Evolutionary conservation across 768 basidiomycete species (phyloP).

Genomic region (Tulasnella sp.): DNA sequence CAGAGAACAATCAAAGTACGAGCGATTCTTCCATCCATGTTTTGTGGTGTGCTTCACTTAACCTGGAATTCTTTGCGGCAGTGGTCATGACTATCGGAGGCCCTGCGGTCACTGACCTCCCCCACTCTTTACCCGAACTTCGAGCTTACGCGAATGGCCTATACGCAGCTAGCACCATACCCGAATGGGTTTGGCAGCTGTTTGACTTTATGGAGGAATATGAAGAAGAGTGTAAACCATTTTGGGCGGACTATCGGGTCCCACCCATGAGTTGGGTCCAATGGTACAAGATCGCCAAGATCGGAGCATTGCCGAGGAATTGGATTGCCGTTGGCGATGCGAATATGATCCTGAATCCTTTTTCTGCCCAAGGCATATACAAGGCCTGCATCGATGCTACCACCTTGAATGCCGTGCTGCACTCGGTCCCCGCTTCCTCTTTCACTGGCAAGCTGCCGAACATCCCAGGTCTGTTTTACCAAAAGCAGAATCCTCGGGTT

Average conservation of each 20-base stretch:
- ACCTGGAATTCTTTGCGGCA: not conserved
- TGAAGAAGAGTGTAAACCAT: constrained; percentile 6
- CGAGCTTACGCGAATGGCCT: not conserved
- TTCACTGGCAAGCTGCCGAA: not conserved
- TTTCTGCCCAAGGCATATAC: not conserved
- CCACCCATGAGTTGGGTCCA: not conserved
- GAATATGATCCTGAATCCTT: not conserved
- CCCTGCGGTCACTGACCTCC: not conserved
- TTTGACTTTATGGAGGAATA: constrained; percentile 12
- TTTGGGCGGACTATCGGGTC: not conserved
- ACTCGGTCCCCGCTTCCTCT: not conserved
- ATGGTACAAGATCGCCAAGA: not conserved
- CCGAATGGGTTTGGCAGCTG: not conserved
- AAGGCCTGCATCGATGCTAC: not conserved
- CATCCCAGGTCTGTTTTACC: not conserved
- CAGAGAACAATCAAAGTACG: constrained; percentile 8
- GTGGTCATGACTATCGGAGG: not conserved
- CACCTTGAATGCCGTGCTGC: not conserved
- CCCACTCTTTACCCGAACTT: not conserved
- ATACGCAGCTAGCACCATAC: not conserved
- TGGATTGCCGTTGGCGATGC: constrained; percentile 15
- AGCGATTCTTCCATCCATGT: not conserved
- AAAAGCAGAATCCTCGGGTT: not conserved
- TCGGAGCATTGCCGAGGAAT: not conserved
- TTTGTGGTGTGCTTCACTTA: not conserved